These are phyloP conservation scores for Lyophyllum shimeji DNA, from an alignment of 768 basidiomycete species.

Conservation along the genomic window DNA sequence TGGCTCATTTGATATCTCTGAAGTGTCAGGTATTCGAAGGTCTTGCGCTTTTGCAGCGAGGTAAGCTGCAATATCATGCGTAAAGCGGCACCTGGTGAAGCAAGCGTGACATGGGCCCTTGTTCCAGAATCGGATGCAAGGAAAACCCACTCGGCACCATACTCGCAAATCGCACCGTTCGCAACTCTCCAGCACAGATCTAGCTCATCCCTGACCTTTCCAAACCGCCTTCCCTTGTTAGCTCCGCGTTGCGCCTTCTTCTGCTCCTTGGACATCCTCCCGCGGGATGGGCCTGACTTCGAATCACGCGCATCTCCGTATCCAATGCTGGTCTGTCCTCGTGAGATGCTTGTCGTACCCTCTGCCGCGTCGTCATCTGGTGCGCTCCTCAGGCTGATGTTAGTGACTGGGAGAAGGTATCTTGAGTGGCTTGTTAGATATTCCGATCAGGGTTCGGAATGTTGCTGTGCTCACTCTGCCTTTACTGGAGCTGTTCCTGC, in stretches of 20 bases:
- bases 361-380: constrained; percentile 58
- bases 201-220: constrained; percentile 73
- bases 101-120: not conserved
- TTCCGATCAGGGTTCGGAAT: not conserved
- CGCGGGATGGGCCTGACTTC: constrained; percentile 26
- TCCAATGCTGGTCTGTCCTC: constrained; percentile 22
- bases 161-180: constrained; percentile 66
- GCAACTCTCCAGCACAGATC: constrained; percentile 85
- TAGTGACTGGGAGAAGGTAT: constrained; percentile 29
- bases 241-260: constrained; percentile 76
- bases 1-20: constrained; percentile 41
- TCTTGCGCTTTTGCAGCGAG: constrained; percentile 76
- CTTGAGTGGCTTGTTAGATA: constrained; percentile 19
- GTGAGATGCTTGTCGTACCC: constrained; percentile 43
- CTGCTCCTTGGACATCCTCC: constrained; percentile 56
- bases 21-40: constrained; percentile 53
- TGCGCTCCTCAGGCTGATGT: constrained; percentile 17
- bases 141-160: constrained; percentile 58
- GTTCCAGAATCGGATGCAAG: not conserved
- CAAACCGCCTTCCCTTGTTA: constrained; percentile 83
- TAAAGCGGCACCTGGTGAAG: constrained; percentile 64
- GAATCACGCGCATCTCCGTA: constrained; percentile 20
- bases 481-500: constrained; percentile 39
- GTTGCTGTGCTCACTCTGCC: constrained; percentile 29
- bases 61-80: constrained; percentile 77